phyloP scores from a whole-genome alignment of 768 basidiomycete genomes.

The Panellus pusillus region DNA sequence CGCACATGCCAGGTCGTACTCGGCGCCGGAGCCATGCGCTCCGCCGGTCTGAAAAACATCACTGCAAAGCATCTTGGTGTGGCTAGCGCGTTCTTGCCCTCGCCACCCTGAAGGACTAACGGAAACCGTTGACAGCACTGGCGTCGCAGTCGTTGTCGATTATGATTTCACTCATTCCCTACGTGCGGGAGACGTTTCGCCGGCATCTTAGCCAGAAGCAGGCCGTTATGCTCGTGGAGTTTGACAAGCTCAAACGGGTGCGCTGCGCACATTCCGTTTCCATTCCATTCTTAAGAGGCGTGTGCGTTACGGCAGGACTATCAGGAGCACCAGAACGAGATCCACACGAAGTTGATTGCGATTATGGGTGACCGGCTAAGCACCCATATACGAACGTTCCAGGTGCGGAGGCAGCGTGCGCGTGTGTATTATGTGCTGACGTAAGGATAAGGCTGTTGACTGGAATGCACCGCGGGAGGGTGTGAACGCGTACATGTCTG shows the following conservation, averaged over 20 bases:
- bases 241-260: constrained; percentile 96
- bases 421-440: not conserved
- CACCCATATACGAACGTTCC: constrained; percentile 81
- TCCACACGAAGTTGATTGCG: constrained; percentile 93
- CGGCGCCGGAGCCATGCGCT: constrained; percentile 98
- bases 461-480: constrained; percentile 71
- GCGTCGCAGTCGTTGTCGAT: constrained; percentile 96
- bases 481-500: constrained; percentile 87
- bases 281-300: constrained; percentile 6
- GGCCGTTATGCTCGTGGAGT: constrained; percentile 95
- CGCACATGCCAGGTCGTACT: constrained; percentile 97
- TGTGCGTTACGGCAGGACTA: constrained; percentile 66
- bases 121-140: constrained; percentile 55
- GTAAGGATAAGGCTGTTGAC: constrained; percentile 58
- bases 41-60: constrained; percentile 96
- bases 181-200: constrained; percentile 92
- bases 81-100: constrained; percentile 24
- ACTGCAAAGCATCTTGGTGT: constrained; percentile 95
- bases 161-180: constrained; percentile 91
- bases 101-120: constrained; percentile 12
- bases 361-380: constrained; percentile 96
- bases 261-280: constrained; percentile 26
- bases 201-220: constrained; percentile 93
- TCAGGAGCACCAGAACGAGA: constrained; percentile 99
- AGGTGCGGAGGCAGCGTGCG: constrained; percentile 44